Evolutionary conservation across 106 monocot genomes (phyloP), one percentile per base, ranked within the genome.

Genomic region (Dioscorea alata): DNA sequence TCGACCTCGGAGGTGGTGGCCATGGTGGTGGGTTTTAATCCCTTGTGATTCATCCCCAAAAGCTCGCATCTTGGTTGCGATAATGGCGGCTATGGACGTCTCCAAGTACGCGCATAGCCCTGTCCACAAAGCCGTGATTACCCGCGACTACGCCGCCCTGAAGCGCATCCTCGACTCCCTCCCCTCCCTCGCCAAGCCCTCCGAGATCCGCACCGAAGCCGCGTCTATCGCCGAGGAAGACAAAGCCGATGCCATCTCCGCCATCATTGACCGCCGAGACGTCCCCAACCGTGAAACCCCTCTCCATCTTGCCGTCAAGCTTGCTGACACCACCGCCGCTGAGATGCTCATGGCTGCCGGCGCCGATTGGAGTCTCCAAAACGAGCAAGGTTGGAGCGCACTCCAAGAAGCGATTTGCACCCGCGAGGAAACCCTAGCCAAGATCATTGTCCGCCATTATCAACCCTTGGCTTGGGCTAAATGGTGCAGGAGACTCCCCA

Each of bases 301-400:
- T 1, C 79, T 94, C 20, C 88, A 94, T 68, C 79, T 95, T 4
- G 85, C 91, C 16, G 88, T 95, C 23, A 71, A 75, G 64, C 83
- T 88, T 22, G 73, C 76, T 2, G 91, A 95, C 49, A 52, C 81
- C 32, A 63, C 85, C 6, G 67, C 91, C 28, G 73, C 65, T 0
- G 94, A 91, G 79, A 80, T 95, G 68, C 86, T 95, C 6, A 88
- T 95, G 91, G 49, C 63, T 18, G 88, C 91, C 0, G 94, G 94
- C 33, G 91, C 94, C 0, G 88, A 95, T 57, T 95, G 91, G 94
- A 85, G 83, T 63, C 81, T 95, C 31, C 91, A 95, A 70, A 95
- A 95, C 57, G 94, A 95, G 71, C 90, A 86, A 20, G 91, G 94
- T 4, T 95, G 91, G 88, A 85, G 83, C 28, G 82, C 95, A 12